Base-by-base conservation (phyloP, 208 protist genomes). In the Leishmania martiniquensis region DNA sequence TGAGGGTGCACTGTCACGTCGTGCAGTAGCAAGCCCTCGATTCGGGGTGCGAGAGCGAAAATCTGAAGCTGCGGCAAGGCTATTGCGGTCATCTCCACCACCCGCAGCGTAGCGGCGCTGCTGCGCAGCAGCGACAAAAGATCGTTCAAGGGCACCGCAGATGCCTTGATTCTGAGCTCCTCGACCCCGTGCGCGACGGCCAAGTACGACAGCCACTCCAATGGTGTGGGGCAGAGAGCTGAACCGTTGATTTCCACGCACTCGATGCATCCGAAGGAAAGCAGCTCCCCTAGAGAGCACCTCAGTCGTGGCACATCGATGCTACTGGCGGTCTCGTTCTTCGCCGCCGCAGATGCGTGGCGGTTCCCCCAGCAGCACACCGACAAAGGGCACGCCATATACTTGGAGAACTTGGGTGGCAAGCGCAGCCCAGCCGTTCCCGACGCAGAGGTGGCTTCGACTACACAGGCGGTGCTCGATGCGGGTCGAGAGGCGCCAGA, bases 51-150 rank as follows among this genome's bases (percentile, higher is more conserved):
- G 54, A 82, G 65, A 6, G 72, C 72, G 32, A 87, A 70, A 45
- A 85, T 52, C 54, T 87, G 77, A 39, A 87, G 65, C 5, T 68
- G 75, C 13, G 73, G 80, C 54, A 87, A 44, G 17, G 65, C 34
- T 9, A 81, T 49, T 13, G 67, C 39, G 9, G 73, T 52, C 3
- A 85, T n/a, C 73, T 82, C 80, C n/a, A 85, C 68, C 12, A 51
- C 47, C 22, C 62, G 68, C 6, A 85, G 67, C 1, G 84, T 82
- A 6, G 76, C 29, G 17, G 76, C 49, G 42, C 78, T 80, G 37
- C 76, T 75, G 60, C 63, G 60, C 51, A 85, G 32, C 22, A 85
- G 54, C 1, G 80, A 80, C 22, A 87, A 59, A 34, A 85, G 71
- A 54, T 85, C 84, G 67, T 70, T 82, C 59, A 84, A 32, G 0